phyloP scores from a whole-genome alignment of 306 rosid species.

The Prunus salicina region DNA sequence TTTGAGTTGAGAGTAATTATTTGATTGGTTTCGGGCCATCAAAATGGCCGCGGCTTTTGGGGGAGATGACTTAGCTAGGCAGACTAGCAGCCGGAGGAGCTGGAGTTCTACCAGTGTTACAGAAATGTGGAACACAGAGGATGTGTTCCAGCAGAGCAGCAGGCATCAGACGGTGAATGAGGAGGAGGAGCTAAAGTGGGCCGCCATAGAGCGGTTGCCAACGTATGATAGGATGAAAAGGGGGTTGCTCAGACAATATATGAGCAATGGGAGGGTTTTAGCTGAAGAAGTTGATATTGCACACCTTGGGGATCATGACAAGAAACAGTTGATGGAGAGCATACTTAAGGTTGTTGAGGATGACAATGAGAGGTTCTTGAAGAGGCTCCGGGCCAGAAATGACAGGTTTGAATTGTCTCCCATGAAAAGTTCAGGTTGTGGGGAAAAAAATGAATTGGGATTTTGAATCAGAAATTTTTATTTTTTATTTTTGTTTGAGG shows the following conservation, averaged over 20 bases:
- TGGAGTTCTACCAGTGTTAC: slow-evolving; percentile 49
- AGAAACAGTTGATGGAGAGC: slow-evolving; percentile 55
- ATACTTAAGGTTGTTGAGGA: slow-evolving; percentile 59
- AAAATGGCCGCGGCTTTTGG: slow-evolving; percentile 34
- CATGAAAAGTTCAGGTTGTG: too few relatives aligned
- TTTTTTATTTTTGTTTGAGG: too few relatives aligned
- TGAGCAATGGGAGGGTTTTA: slow-evolving; percentile 47
- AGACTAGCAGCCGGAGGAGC: slow-evolving; percentile 43
- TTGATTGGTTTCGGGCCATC: not conserved
- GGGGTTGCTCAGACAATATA: slow-evolving; percentile 54
- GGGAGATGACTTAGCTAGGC: slow-evolving; percentile 32
- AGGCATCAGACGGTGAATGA: slow-evolving; percentile 41
- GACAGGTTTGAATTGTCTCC: slow-evolving; percentile 40
- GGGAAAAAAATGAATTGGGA: too few relatives aligned
- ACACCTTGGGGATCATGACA: slow-evolving; percentile 49
- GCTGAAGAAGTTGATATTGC: slow-evolving; percentile 56
- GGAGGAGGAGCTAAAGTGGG: slow-evolving; percentile 73
- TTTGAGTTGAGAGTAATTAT: not conserved
- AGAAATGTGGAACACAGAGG: slow-evolving; percentile 52
- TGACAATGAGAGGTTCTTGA: slow-evolving; percentile 58
- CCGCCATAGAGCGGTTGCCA: slow-evolving; percentile 72
- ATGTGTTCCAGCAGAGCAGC: slow-evolving; percentile 53
- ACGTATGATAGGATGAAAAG: slow-evolving; percentile 66
- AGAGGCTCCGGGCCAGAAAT: slow-evolving; percentile 45
- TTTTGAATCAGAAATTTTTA: too few relatives aligned